Percentiles rank a stretch among this genome's conserved stretches.
These are phyloP conservation scores for Candida succiphila DNA, from an alignment of 805 yeast species.

Conservation along the genomic window DNA sequence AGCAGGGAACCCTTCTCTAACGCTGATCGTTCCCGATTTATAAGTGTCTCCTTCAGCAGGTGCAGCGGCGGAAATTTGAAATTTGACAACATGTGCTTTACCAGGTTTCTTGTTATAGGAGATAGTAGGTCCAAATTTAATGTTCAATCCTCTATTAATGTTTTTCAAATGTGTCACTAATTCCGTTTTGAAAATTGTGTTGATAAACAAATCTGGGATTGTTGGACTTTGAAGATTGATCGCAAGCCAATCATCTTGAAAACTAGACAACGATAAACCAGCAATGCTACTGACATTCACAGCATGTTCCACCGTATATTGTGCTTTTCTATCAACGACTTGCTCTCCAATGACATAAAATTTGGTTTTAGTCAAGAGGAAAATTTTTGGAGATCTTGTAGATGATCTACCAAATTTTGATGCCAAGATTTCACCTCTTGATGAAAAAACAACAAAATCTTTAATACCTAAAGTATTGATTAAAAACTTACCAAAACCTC, in stretches of 20 bases:
- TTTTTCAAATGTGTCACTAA: constrained; percentile 64
- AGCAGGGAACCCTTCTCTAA: constrained; percentile 70
- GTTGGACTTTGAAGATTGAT: constrained; percentile 42
- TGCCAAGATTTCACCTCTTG: constrained; percentile 69
- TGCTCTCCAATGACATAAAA: constrained; percentile 69
- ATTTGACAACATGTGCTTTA: constrained; percentile 61
- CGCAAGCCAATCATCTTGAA: constrained; percentile 93
- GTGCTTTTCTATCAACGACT: constrained; percentile 43
- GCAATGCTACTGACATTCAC: constrained; percentile 51
- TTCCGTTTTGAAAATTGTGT: constrained; percentile 84
- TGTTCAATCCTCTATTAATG: constrained; percentile 43
- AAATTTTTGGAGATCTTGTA: constrained; percentile 60
- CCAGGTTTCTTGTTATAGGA: constrained; percentile 90
- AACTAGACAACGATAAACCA: constrained; percentile 57
- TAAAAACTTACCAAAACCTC: constrained; percentile 70
- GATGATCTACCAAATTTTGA: constrained; percentile 93
- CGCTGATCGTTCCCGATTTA: constrained; percentile 82
- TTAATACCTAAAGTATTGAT: constrained; percentile 58
- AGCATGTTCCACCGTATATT: constrained; percentile 51
- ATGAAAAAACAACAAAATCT: constrained; percentile 68
- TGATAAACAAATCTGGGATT: constrained; percentile 72
- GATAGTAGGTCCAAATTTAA: constrained; percentile 63
- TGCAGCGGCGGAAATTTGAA: constrained; percentile 53
- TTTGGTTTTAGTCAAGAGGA: constrained; percentile 52
- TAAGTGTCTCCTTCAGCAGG: constrained; percentile 65